Evolutionary conservation across 2,329 filamentous ascomycete species (phyloP), one percentile per base, ranked within the genome.

Genomic region (Corinectria fuckeliana): DNA sequence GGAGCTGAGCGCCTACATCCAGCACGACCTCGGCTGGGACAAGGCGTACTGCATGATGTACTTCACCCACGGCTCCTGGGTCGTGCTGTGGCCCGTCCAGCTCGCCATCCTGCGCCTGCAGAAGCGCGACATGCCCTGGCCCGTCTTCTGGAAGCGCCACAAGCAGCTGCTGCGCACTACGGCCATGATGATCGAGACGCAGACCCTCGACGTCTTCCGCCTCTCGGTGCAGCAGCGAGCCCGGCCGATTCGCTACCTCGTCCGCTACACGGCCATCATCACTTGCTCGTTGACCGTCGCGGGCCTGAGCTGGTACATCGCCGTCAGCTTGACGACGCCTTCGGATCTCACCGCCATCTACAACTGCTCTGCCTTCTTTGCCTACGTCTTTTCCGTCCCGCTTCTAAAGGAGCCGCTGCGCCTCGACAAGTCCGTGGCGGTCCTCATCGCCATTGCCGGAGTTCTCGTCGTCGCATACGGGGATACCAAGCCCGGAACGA

Each of bases 21-120:
- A 98, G 79, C 89, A 94, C 74, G 88, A 95, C 60, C 79, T 97
- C 64, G 88, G 91, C 64, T 99, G 95, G 95, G 87, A 96, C 79
- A 99, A 99, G 81, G 92, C 95, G n/a, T 99, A 97, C 80, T 96
- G 92, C 82, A 99, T 99, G 95, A 87, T 99, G 83, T 97, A 96
- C 78, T 83, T 99, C 66, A 99, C 95, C 10, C 95, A 99, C 78
- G 91, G 94, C 55, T 97, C 93, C 2, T 99, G 95, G 95, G 76
- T 89, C 9, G 78, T 98, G 48, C 83, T 99, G 21, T 99, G 93
- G 92, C 94, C 93, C 0, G 79, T 85, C 10, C 93, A 96, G 76
- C 85, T 99, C 32, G 76, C 91, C 21, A 84, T 97, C 50, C 81
- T 98, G 62, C 89, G 94, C 56, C 64, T 95, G 13, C 91, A 93